phyloP scores from a whole-genome alignment of 768 basidiomycete species.

The Leucogyrophana mollusca region DNA sequence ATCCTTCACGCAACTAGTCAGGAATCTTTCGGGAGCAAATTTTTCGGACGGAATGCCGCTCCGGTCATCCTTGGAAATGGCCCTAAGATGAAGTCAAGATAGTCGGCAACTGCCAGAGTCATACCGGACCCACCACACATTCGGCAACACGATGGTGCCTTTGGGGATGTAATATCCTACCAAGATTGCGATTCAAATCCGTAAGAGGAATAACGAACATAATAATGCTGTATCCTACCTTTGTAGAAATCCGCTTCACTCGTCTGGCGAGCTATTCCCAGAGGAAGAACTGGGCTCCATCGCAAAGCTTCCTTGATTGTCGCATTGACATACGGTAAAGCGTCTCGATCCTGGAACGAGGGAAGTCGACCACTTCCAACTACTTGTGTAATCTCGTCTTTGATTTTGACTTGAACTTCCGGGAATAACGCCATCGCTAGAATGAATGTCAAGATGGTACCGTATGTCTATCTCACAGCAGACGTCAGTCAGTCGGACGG shows the following conservation, averaged over 20 bases:
- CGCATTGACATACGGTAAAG: slow-evolving; percentile 54
- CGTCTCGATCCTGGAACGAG: slow-evolving; percentile 22
- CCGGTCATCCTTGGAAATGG: not conserved
- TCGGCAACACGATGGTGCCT: slow-evolving; percentile 37
- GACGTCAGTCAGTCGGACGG: not conserved
- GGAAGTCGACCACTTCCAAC: slow-evolving; percentile 50
- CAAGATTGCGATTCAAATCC: slow-evolving; percentile 2
- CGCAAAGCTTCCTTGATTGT: slow-evolving; percentile 39
- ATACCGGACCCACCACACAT: slow-evolving; percentile 32
- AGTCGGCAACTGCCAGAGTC: too few species aligned
- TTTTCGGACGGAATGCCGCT: not conserved
- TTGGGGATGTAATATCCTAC: slow-evolving; percentile 41
- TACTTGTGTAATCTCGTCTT: slow-evolving; percentile 51
- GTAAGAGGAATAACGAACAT: not conserved
- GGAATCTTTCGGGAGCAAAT: slow-evolving; percentile 2
- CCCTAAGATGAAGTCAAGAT: not conserved
- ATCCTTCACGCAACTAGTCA: not conserved
- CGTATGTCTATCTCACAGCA: slow-evolving; percentile 10
- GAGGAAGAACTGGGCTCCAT: slow-evolving; percentile 27
- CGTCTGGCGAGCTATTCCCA: slow-evolving; percentile 13
- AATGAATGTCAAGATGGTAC: slow-evolving; percentile 16
- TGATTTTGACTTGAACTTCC: slow-evolving; percentile 51
- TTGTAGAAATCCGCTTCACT: slow-evolving; percentile 1
- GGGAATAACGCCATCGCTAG: slow-evolving; percentile 17
- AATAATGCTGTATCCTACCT: not conserved